Evolutionary conservation across 2,329 filamentous ascomycete genomes (phyloP), one percentile per base, ranked within the genome.

Genomic region (Aspergillus calidoustus): DNA sequence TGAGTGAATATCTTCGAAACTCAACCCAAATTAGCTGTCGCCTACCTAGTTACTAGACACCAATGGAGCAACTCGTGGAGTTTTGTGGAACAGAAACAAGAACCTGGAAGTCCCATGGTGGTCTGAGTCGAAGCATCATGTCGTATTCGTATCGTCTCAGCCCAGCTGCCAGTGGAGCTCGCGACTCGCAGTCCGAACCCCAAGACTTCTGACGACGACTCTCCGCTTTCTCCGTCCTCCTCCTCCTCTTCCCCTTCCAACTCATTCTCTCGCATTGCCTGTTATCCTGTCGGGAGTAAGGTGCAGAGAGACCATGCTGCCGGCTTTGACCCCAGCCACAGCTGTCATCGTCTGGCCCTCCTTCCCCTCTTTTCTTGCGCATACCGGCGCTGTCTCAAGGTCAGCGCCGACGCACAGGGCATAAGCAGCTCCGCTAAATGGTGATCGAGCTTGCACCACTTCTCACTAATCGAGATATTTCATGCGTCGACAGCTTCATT

Each of bases 221-320:
- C 48, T 49, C n/a, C 46, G 30, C 31, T 41, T 43, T 54, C 57
- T 55, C 44, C 49, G 51, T 28, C 15, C 48, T 31, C 43, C 43
- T 41, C 44, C 28, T 44, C 38, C 23, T 30, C 30, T 25, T 31
- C 44, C 34, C 34, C 34, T 11, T 49, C 7, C 46, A 17, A 5
- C 47, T 23, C 22, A 25, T n/a, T 46, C 38, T 30, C 47, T 17
- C 6, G 17, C 41, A 31, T 3, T 41, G 50, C 17, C 25, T 41
- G 41, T 30, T 52, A 4, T 38, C 48, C 38, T 51, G 8, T 46
- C 28, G n/a, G 34, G 34, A 15, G 7, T 31, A 44, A 30, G 38
- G 41, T 59, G 34, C 41, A 22, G 60, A 43, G 41, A 59, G 47
- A 53, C 13, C 57, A 60, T 63, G 60, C 54, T 60, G 47, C 46